Base-by-base conservation (phyloP, 2,329 filamentous ascomycete species). In the Elsinoe fawcettii region DNA sequence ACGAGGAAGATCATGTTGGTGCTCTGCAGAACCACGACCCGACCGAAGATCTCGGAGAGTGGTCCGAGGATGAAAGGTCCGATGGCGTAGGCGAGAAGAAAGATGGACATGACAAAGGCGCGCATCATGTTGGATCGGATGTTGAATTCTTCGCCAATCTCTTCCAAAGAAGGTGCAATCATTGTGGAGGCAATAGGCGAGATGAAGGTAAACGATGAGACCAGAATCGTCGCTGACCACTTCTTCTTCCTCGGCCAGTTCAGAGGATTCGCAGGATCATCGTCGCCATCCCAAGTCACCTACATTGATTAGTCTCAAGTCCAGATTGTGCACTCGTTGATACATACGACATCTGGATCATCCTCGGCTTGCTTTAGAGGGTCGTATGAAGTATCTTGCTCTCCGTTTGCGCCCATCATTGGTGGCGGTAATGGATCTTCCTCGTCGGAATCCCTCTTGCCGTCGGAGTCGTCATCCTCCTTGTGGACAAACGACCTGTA, bases 251-350 rank as follows among this genome's bases (percentile, higher is more conserved):
- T 69, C 2, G 66, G 63, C 74, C 74, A 76, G 57, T 76, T 77
- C 60, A 75, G 75, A 1, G 75, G 75, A 53, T 78, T 77, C 22
- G 65, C 66, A 9, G 72, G 73, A 59, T 78, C 75, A 27, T 75
- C 67, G 3, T 72, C 67, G 2, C 70, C 69, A 57, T 77, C 75
- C 75, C 75, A 78, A 1, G 70, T 72, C 1, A 77, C 74, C 68
- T 56, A 22, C 25, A 43, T n/a, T 22, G 14, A 14, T 37, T 12
- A 37, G 34, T 37, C 34, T 37, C 34, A 37, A 12, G 11, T 37
- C 14, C 34, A 37, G 3, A n/a, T 12, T 12, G 3, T 12, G 9
- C 14, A 12, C 4, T 4, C 3, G 11, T 12, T 37, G 30, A 25
- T 18, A 56, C 54, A 20, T 37, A 56, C 54, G 25, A 56, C 37